These are phyloP conservation scores for Triglochin maritima DNA, from an alignment of 106 monocot genomes.

Conservation along the genomic window DNA sequence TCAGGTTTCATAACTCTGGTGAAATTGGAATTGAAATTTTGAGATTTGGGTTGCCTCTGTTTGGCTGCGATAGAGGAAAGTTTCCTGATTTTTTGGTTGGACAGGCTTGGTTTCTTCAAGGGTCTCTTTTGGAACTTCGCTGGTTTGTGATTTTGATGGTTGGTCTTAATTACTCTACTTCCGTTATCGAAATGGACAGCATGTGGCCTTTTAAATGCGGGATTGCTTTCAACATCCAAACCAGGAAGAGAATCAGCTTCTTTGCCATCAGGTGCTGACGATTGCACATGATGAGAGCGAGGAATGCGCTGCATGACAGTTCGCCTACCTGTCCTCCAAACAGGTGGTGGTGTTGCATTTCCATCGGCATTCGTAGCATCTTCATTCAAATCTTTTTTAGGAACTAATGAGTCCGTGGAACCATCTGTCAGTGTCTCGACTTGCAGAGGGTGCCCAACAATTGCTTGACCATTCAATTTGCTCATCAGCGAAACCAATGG, in stretches of 20 bases:
- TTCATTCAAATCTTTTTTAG: constrained; percentile 8
- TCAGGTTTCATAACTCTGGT: constrained; percentile 9
- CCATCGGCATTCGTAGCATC: constrained; percentile 26
- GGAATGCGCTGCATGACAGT: constrained; percentile 65
- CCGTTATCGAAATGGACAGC: constrained; percentile 1
- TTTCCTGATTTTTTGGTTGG: constrained; percentile 20
- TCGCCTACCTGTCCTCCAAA: constrained; percentile 78
- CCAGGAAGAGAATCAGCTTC: constrained; percentile 16
- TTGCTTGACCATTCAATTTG: constrained; percentile 93
- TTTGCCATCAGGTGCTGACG: constrained; percentile 30
- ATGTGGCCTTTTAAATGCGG: constrained; percentile 12
- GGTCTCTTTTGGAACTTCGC: constrained; percentile 16
- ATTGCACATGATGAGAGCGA: constrained; percentile 29
- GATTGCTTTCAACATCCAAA: constrained; percentile 29
- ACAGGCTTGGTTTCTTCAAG: constrained; percentile 13
- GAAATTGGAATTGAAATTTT: not conserved
- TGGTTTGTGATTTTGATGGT: not conserved
- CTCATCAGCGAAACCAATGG: constrained; percentile 95
- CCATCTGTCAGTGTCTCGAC: constrained; percentile 76
- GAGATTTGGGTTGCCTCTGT: not conserved
- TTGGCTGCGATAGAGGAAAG: constrained; percentile 21
- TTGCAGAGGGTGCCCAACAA: constrained; percentile 79
- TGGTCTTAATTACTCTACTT: constrained; percentile 6
- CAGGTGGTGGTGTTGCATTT: constrained; percentile 27
- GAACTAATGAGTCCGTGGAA: constrained; percentile 26